These are phyloP conservation scores for Corynespora cassiicola DNA, from an alignment of 2,329 filamentous ascomycete genomes.

Conservation along the genomic window DNA sequence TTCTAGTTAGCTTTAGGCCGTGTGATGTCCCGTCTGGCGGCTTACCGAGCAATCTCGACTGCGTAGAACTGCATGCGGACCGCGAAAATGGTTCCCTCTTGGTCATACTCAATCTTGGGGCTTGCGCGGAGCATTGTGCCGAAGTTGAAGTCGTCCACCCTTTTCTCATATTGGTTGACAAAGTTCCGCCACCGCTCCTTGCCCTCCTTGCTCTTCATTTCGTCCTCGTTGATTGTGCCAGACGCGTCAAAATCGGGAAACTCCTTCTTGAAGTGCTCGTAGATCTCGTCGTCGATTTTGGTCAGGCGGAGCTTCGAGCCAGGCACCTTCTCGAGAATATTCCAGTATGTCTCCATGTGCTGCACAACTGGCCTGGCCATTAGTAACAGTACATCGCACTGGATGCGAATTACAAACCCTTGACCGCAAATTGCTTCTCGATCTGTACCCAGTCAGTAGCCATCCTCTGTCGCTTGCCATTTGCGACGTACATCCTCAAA, in stretches of 20 bases:
- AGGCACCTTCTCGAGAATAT: constrained; percentile 87
- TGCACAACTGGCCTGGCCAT: constrained; percentile 70
- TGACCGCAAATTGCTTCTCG: constrained; percentile 99
- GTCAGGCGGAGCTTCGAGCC: constrained; percentile 91
- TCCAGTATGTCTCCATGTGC: constrained; percentile 97
- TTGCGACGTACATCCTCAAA: constrained; percentile 66
- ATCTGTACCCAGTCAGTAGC: constrained; percentile 67
- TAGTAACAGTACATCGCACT: constrained; percentile 29
- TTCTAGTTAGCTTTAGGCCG: constrained; percentile 20
- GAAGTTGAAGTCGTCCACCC: constrained; percentile 97
- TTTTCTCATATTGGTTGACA: constrained; percentile 92
- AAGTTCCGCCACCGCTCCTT: constrained; percentile 96
- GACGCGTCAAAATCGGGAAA: constrained; percentile 93
- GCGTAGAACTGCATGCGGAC: constrained; percentile 86
- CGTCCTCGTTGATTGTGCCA: constrained; percentile 81
- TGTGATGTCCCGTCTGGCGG: constrained; percentile 7
- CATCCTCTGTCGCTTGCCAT: constrained; percentile 9
- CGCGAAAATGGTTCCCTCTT: constrained; percentile 90
- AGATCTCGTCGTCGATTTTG: constrained; percentile 93
- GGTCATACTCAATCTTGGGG: constrained; percentile 82
- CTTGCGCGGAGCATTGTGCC: constrained; percentile 87
- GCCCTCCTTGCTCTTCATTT: constrained; percentile 96
- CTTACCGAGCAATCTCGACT: constrained; percentile 73
- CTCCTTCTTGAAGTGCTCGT: constrained; percentile 82
- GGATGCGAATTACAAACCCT: constrained; percentile 63